These are phyloP conservation scores for Cryphonectria nitschkei DNA, from an alignment of 2,329 filamentous ascomycete genomes.

Conservation along the genomic window DNA sequence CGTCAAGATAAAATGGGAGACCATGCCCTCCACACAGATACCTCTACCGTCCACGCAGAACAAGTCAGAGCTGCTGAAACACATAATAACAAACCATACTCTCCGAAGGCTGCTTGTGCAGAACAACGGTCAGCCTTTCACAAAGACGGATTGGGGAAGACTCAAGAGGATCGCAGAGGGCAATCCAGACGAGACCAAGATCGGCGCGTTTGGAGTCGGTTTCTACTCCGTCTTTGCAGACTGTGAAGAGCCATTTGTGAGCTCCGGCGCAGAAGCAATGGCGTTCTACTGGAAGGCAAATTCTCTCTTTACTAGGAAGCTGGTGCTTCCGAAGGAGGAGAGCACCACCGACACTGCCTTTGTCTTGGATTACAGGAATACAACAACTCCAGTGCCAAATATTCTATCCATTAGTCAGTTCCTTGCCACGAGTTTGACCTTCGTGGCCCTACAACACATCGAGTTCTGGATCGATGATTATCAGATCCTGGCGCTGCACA, in stretches of 20 bases:
- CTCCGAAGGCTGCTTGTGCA: constrained; percentile 85
- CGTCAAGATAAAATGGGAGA: constrained; percentile 92
- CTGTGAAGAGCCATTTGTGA: constrained; percentile 96
- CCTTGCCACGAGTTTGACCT: constrained; percentile 90
- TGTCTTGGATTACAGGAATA: constrained; percentile 89
- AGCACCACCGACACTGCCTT: constrained; percentile 80
- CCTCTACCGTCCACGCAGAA: constrained; percentile 69
- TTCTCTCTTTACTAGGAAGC: constrained; percentile 87
- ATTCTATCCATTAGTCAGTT: constrained; percentile 89
- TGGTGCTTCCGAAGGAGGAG: constrained; percentile 71
- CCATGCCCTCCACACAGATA: constrained; percentile 77
- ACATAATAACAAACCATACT: constrained; percentile 83
- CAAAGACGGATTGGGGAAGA: constrained; percentile 87
- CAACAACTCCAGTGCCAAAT: constrained; percentile 82
- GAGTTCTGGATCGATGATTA: constrained; percentile 92
- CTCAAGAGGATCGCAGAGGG: constrained; percentile 98
- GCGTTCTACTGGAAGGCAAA: constrained; percentile 99
- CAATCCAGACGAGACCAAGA: constrained; percentile 98
- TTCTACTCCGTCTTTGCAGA: constrained; percentile 99
- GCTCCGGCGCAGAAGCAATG: constrained; percentile 90
- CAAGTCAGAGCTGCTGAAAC: constrained; percentile 75
- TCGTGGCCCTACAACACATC: constrained; percentile 85
- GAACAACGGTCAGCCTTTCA: constrained; percentile 89
- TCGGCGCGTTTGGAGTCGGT: constrained; percentile 95
- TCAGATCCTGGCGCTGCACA: constrained; percentile 75